phyloP scores from a whole-genome alignment of 352 stramenopile species.

The Pythium aquatile region DNA sequence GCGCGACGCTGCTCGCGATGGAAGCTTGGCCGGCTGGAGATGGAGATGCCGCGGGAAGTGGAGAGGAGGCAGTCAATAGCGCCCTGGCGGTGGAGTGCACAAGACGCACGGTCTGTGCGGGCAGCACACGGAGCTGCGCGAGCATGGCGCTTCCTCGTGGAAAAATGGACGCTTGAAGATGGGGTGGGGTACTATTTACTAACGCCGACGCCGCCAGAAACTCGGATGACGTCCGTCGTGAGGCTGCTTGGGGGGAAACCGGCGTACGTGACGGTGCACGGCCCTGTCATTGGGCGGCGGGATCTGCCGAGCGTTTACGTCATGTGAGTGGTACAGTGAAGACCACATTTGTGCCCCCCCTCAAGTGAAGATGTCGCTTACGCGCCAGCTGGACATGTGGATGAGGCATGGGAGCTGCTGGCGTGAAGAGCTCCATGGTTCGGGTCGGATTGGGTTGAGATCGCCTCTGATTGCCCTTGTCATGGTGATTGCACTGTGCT shows the following conservation, averaged over 20 bases:
- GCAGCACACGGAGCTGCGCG: too few species aligned
- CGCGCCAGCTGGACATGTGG: background rate
- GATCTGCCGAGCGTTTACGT: background rate
- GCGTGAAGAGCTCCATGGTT: background rate
- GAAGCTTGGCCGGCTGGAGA: background rate
- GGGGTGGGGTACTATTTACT: background rate
- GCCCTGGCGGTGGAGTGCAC: too few species aligned
- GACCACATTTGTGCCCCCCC: background rate
- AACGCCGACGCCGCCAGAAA: background rate
- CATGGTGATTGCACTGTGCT: too few species aligned
- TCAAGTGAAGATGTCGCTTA: background rate
- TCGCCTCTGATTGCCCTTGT: background rate
- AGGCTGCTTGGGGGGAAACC: background rate
- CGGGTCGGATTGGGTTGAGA: background rate
- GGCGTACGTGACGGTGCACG: constrained; percentile 1
- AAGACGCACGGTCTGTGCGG: too few species aligned
- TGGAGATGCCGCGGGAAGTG: background rate
- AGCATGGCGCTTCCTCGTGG: too few species aligned
- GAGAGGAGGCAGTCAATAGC: too few species aligned
- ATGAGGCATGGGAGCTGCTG: constrained; percentile 1
- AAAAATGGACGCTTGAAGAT: background rate
- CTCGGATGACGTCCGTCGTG: background rate
- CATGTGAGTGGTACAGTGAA: background rate
- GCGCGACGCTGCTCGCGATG: background rate
- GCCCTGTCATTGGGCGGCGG: background rate